Conservation (phyloP, 2,329 filamentous ascomycete species). For the Alternaria infectoria region DNA sequence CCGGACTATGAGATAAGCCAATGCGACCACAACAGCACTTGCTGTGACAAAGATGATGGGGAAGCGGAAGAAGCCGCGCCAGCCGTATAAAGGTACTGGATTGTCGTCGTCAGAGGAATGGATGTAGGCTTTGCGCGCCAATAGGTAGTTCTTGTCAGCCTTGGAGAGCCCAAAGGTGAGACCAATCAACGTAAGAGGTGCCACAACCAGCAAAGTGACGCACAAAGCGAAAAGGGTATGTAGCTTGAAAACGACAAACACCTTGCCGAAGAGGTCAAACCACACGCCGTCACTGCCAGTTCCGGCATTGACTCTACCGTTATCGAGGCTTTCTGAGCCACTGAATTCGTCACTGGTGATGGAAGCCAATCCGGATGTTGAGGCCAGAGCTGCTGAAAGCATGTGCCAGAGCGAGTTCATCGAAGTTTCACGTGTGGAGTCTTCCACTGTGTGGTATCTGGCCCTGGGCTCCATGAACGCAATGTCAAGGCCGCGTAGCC, state of each 20-base stretch:
- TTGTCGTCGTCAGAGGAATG: slow-evolving; percentile 65
- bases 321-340: slow-evolving; percentile 60
- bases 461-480: slow-evolving; percentile 88
- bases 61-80: slow-evolving; percentile 83
- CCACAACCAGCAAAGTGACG: slow-evolving; percentile 79
- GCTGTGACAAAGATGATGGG: slow-evolving; percentile 76
- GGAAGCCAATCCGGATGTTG: slow-evolving; percentile 72
- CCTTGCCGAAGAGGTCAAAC: slow-evolving; percentile 88
- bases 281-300: slow-evolving; percentile 76
- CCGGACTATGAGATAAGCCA: slow-evolving; percentile 78
- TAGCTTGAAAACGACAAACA: slow-evolving; percentile 79
- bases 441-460: slow-evolving; percentile 89
- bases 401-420: slow-evolving; percentile 84
- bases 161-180: slow-evolving; percentile 72
- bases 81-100: slow-evolving; percentile 71
- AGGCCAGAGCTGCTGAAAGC: slow-evolving; percentile 82
- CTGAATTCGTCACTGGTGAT: slow-evolving; percentile 72
- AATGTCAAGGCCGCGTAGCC: slow-evolving; percentile 86
- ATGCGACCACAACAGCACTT: slow-evolving; percentile 70
- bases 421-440: slow-evolving; percentile 82
- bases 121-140: slow-evolving; percentile 70
- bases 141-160: slow-evolving; percentile 86
- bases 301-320: slow-evolving; percentile 70
- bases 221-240: slow-evolving; percentile 88
- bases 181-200: slow-evolving; percentile 74